Evolutionary conservation across 306 rosid species (phyloP), one percentile per base, ranked within the genome.

Genomic region (Vigna reflexopilosa): DNA sequence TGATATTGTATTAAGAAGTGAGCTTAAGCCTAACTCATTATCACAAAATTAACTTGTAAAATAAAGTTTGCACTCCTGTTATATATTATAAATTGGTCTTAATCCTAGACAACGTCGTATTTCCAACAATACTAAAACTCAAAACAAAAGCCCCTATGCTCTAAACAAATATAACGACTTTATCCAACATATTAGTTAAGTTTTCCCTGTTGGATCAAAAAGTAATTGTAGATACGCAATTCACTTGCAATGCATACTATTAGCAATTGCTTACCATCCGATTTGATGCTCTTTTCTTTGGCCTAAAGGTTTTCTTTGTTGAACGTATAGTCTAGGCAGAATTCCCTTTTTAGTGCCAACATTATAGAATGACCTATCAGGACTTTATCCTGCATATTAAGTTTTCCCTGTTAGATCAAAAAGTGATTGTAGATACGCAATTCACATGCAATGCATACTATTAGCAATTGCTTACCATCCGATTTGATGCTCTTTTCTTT

Each of bases 211-310:
- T 72, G 74, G 48, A 54, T 52, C 67, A 52, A 24, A 65, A 61
- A 62, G 77, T 70, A 45, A 22, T 32, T 59, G 47, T 70, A 19
- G 77, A 48, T 59, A 68, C 34, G 63, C 38, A 51, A 24, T 62
- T 72, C 30, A 14, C 74, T 64, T 72, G 78, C 47, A 36, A 52
- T 63, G 83, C 20, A 1, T 54, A 65, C 57, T 17, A 13, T 64
- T 73, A 30, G 69, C 38, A 44, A 73, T 64, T 24, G 66, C 42
- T 50, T 78, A 24, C 28, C 40, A n/a, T 64, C 56, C 36, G 70
- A 47, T 57, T 55, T n/a, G 50, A 76, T 52, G 12, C 56, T 15
- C 6, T 52, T 34, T 52, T 28, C 74, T 72, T 72, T 44, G 22
- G 56, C 34, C 69, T 64, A 52, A 70, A 34, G 42, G 65, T 49